Base-by-base conservation (phyloP, 169 alveolate species). In the Cystoisospora suis region DNA sequence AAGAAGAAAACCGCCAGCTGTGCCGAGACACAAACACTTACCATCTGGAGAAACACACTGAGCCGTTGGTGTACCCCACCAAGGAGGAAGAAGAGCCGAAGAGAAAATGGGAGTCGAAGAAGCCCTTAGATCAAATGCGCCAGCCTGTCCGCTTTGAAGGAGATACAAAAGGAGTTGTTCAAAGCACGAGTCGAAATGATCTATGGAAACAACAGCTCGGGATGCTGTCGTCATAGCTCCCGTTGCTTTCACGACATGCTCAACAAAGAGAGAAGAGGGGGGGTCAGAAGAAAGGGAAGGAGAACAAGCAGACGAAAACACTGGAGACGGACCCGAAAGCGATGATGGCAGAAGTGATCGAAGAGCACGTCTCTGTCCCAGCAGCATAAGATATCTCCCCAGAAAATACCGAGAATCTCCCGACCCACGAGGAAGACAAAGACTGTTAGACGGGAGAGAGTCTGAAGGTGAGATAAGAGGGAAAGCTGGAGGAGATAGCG, bases 1-100 rank as follows among this genome's bases (percentile, higher is more conserved):
- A 65, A 81, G 75, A 61, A 89, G 61, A 46, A 46, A 58, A 38
- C 93, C 93, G 46, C 81, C 87, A 4, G 88, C 61, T 0, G 93
- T 89, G 56, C 90, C 89, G 36, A 81, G 49, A 61, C 58, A 44
- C 46, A 70, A 23, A 79, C 75, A 81, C 38, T 69, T 79, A 65
- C 72, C 65, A 36, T 65, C 90, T 2, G 75, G 29, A 5, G 75
- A 81, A 32, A 88, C 27, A 3, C 79, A 58, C 53, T 42, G 83
- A 29, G 88, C 88, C 17, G 88, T 17, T 0, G 92, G 88, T 17
- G 56, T 23, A 34, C 92, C 92, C 45, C 77, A 45, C 88, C 92
- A 88, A 3, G 92, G 88, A 3, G 88, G 83, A 7, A 59, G 29
- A 47, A 70, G 44, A 0, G 79, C 75, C 9, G 59, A 44, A 58